Conservation (phyloP, 768 basidiomycete species). For the Mycena rosella region DNA sequence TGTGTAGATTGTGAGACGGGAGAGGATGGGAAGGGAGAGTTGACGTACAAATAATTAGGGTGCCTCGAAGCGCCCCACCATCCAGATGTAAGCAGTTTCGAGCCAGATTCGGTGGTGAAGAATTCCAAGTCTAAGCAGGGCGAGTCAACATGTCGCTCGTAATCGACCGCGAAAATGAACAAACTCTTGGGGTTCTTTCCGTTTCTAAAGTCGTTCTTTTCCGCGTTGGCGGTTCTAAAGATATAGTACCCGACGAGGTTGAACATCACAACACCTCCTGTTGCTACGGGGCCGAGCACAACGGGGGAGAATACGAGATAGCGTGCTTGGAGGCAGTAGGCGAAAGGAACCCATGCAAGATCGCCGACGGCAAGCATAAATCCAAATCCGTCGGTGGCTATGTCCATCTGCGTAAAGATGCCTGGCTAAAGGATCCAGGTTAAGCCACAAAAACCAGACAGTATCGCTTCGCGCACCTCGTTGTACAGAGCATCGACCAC, state of each 20-base stretch:
- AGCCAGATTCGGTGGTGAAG: slow-evolving; percentile 86
- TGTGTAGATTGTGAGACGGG: slow-evolving; percentile 44
- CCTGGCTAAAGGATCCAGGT: slow-evolving; percentile 66
- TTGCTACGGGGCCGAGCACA: slow-evolving; percentile 75
- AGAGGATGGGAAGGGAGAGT: background rate
- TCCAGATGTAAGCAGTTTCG: slow-evolving; percentile 92
- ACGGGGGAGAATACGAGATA: slow-evolving; percentile 93
- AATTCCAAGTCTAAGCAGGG: slow-evolving; percentile 73
- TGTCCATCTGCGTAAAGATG: slow-evolving; percentile 96
- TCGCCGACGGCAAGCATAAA: slow-evolving; percentile 98
- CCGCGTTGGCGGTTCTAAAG: slow-evolving; percentile 88
- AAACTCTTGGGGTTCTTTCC: slow-evolving; percentile 94
- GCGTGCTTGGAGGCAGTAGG: slow-evolving; percentile 93
- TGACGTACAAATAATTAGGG: slow-evolving; percentile 86
- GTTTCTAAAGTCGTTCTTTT: slow-evolving; percentile 96
- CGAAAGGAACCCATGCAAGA: slow-evolving; percentile 94
- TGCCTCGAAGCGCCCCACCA: slow-evolving; percentile 98
- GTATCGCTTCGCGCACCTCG: slow-evolving; percentile 68
- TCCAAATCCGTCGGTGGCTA: slow-evolving; percentile 97
- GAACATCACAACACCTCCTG: slow-evolving; percentile 69
- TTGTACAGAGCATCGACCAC: slow-evolving; percentile 90
- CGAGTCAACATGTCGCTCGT: background rate
- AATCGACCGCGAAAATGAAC: slow-evolving; percentile 37
- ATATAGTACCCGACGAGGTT: slow-evolving; percentile 89
- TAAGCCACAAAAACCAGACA: background rate